A percentile compares a stretch with the other conserved stretches of the same genome.
Evolutionary conservation across 257 asterid genomes (phyloP).

Genomic region (Jacaranda mimosifolia): DNA sequence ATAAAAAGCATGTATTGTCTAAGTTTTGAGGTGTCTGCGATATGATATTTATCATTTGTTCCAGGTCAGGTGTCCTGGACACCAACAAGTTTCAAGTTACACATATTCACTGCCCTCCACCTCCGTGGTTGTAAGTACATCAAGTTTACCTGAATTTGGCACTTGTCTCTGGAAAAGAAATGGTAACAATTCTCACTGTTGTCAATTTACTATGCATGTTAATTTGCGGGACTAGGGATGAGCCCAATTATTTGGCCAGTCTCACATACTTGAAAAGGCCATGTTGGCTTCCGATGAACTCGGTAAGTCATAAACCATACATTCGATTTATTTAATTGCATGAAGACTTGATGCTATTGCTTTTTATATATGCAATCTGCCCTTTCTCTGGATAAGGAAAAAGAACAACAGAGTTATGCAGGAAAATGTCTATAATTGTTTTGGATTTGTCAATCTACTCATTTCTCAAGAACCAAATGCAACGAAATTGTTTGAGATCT

Average conservation of each 20-base stretch:
- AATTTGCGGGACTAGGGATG: constrained; percentile 67
- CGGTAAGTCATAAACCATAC: constrained; percentile 59
- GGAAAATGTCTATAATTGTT: constrained; percentile 5
- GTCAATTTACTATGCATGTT: constrained; percentile 33
- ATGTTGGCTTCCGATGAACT: constrained; percentile 82
- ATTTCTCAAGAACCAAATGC: constrained; percentile 8
- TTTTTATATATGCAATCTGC: constrained; percentile 14
- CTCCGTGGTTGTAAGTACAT: constrained; percentile 86
- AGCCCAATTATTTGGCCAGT: constrained; percentile 52
- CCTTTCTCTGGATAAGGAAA: background rate
- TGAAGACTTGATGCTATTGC: constrained; percentile 16
- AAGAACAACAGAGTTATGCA: background rate
- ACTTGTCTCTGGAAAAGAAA: constrained; percentile 2
- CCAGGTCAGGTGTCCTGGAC: constrained; percentile 95
- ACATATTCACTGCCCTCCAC: constrained; percentile 97
- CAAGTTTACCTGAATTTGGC: constrained; percentile 10
- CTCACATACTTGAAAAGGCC: constrained; percentile 69
- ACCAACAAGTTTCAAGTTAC: constrained; percentile 78
- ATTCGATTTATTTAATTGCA: constrained; percentile 10
- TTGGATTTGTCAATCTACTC: constrained; percentile 17
- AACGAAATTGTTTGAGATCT: background rate
- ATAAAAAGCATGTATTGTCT: background rate
- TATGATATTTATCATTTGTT: constrained; percentile 15
- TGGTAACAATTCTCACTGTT: constrained; percentile 27
- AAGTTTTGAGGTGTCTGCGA: background rate